These are phyloP conservation scores for Naganishia liquefaciens DNA, from an alignment of 1,284 basidiomycete species.

Conservation along the genomic window DNA sequence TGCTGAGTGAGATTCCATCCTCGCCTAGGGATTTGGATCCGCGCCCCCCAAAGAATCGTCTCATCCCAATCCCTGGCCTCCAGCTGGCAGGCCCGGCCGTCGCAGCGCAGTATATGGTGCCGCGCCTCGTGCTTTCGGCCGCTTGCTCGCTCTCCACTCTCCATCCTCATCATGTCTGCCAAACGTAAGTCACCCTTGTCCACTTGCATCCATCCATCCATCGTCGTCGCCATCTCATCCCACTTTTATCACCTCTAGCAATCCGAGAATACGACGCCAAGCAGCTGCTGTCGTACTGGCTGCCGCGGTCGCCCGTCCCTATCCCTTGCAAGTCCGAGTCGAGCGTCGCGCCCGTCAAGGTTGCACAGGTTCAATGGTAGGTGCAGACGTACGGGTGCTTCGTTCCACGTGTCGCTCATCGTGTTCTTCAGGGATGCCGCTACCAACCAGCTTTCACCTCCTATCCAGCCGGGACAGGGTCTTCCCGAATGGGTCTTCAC, in stretches of 20 bases:
- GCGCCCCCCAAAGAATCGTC: constrained; percentile 5
- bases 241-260: constrained; percentile 57
- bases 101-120: background rate
- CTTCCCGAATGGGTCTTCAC: constrained; percentile 83
- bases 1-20: no score
- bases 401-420: background rate
- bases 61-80: background rate
- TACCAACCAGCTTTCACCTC: constrained; percentile 71
- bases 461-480: constrained; percentile 63
- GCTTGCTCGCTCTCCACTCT: background rate
- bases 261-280: constrained; percentile 95
- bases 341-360: constrained; percentile 51
- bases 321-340: constrained; percentile 52
- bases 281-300: constrained; percentile 90
- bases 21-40: no score
- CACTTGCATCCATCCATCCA: background rate
- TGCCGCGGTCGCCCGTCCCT: constrained; percentile 73
- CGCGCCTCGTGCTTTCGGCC: background rate
- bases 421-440: constrained; percentile 70
- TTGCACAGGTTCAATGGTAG: constrained; percentile 55
- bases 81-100: background rate
- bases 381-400: constrained; percentile 26
- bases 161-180: constrained; percentile 51
- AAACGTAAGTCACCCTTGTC: constrained; percentile 46
- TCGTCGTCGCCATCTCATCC: no score